phyloP scores from a whole-genome alignment of 306 rosid species.

The Cicer pinnatifidum region DNA sequence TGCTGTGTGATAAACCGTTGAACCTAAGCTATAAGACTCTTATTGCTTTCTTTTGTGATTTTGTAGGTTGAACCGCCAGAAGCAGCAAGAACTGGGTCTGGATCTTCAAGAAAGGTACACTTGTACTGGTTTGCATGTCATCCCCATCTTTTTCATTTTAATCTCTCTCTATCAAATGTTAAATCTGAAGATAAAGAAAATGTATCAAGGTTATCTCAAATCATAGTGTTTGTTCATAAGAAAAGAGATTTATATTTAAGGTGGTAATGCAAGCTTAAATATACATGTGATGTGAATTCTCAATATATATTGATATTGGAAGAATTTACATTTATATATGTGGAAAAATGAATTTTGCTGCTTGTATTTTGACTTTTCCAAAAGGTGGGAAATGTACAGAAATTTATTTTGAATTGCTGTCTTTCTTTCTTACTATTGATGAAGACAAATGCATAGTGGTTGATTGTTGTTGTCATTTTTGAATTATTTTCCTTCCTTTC shows the following conservation, averaged over 20 bases:
- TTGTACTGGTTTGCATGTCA: constrained; percentile 41
- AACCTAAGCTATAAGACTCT: constrained; percentile 33
- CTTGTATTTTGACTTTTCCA: constrained; percentile 9
- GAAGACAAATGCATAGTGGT: constrained; percentile 15
- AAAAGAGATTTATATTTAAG: not conserved
- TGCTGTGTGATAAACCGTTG: constrained; percentile 34
- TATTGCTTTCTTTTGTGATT: constrained; percentile 23
- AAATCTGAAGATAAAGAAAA: not conserved
- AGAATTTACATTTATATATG: not conserved
- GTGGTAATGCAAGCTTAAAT: not conserved
- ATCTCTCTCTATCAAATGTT: constrained; percentile 15
- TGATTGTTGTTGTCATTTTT: constrained; percentile 5
- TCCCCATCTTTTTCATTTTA: constrained; percentile 33
- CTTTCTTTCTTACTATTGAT: not conserved
- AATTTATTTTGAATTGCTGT: constrained; percentile 8
- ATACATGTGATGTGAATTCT: too few relatives aligned
- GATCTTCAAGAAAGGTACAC: constrained; percentile 88
- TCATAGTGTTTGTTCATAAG: not conserved
- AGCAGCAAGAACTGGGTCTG: constrained; percentile 77
- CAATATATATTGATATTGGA: not conserved
- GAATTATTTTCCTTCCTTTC: constrained; percentile 17
- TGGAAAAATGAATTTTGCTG: not conserved
- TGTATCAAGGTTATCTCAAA: constrained; percentile 6
- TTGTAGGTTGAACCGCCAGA: constrained; percentile 84
- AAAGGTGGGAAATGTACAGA: not conserved